Percentiles rank a stretch among this genome's conserved stretches.
phyloP scores from a whole-genome alignment of 2,329 filamentous ascomycete genomes.

The Alternaria consortialis region DNA sequence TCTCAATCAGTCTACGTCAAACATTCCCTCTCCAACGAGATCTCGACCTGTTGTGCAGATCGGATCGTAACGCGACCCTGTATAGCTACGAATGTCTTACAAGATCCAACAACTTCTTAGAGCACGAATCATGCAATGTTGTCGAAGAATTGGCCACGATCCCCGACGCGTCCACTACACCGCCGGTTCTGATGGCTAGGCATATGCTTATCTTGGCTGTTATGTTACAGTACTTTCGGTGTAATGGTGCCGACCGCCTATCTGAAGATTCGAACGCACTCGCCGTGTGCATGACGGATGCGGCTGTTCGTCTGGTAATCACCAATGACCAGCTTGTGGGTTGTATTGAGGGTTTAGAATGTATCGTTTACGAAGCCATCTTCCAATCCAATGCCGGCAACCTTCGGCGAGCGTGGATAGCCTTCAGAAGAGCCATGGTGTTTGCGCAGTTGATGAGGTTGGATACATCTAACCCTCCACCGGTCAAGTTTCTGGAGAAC shows the following conservation, averaged over 20 bases:
- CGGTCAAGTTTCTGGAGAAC: constrained; percentile 11
- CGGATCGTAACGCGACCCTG: constrained; percentile 12
- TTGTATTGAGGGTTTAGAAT: constrained; percentile 54
- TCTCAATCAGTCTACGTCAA: constrained; percentile 15
- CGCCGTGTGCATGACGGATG: constrained; percentile 39
- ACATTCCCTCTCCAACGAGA: constrained; percentile 23
- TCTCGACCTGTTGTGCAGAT: constrained; percentile 19
- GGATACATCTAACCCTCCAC: constrained; percentile 33
- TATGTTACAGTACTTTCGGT: constrained; percentile 33
- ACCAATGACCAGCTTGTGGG: constrained; percentile 50
- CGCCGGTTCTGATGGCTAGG: constrained; percentile 45
- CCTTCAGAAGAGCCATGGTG: constrained; percentile 50
- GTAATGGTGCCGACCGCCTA: constrained; percentile 19
- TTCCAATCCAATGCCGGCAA: constrained; percentile 54
- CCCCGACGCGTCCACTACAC: constrained; percentile 20
- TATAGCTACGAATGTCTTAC: constrained; percentile 21
- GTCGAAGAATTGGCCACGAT: constrained; percentile 13
- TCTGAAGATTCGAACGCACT: constrained; percentile 34
- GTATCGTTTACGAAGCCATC: constrained; percentile 53
- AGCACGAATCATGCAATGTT: constrained; percentile 14
- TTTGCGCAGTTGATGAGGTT: constrained; percentile 56
- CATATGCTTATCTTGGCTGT: constrained; percentile 46
- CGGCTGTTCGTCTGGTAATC: constrained; percentile 42
- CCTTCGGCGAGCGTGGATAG: constrained; percentile 53
- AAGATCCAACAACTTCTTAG: constrained; percentile 9